Percentiles rank a stretch among this genome's conserved stretches.
Evolutionary conservation across 805 yeast genomes (phyloP).

Genomic region (Zygosaccharomyces lentus): DNA sequence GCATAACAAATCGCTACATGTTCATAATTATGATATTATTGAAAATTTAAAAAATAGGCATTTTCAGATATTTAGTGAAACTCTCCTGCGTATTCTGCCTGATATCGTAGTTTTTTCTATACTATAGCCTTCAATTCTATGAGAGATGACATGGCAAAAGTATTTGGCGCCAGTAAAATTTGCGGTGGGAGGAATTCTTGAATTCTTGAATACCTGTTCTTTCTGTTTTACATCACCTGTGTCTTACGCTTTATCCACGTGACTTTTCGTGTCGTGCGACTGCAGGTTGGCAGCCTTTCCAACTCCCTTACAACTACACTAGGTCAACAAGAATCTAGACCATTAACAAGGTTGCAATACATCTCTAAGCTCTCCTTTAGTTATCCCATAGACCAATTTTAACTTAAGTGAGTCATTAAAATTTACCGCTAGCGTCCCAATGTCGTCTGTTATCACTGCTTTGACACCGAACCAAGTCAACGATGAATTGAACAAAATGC

Average conservation of each 20-base stretch:
- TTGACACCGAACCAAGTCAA: slow-evolving; percentile 60
- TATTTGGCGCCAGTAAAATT: too few relatives aligned
- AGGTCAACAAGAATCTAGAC: background rate
- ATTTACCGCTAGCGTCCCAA: slow-evolving; percentile 5
- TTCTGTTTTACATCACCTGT: background rate
- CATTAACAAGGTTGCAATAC: background rate
- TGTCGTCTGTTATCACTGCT: slow-evolving; percentile 38
- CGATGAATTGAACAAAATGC: slow-evolving; percentile 95
- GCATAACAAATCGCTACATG: too few relatives aligned
- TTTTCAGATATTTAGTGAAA: too few relatives aligned
- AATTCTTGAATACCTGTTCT: too few relatives aligned
- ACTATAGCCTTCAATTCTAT: too few relatives aligned
- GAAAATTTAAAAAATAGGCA: too few relatives aligned
- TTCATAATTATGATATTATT: too few relatives aligned
- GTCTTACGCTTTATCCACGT: background rate
- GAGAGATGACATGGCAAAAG: too few relatives aligned
- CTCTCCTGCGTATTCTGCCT: too few relatives aligned
- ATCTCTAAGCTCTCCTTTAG: background rate
- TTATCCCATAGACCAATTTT: background rate
- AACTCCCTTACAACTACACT: slow-evolving; percentile 2
- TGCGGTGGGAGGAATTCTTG: background rate
- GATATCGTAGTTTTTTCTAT: too few relatives aligned
- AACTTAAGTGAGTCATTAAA: background rate
- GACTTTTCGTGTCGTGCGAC: slow-evolving; percentile 3
- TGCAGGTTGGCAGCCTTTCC: slow-evolving; percentile 1